These are phyloP conservation scores for Xylaria hypoxylon DNA, from an alignment of 2,329 filamentous ascomycete species.

Conservation along the genomic window DNA sequence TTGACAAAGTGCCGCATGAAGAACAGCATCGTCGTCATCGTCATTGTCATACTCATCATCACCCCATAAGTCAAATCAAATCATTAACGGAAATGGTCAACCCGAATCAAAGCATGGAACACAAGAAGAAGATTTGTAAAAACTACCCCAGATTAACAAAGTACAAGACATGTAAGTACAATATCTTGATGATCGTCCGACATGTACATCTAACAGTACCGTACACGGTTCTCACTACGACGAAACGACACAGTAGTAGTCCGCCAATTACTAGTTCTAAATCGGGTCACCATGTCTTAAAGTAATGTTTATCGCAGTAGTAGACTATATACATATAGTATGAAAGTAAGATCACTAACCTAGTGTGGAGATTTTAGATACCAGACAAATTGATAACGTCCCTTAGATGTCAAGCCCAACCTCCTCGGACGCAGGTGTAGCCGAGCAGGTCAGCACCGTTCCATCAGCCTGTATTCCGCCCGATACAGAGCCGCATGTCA, in stretches of 20 bases:
- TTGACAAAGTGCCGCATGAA: not conserved
- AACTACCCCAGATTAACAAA: not conserved
- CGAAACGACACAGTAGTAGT: not conserved
- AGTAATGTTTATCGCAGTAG: too few relatives aligned
- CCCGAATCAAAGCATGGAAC: not conserved
- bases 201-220: too few relatives aligned
- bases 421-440: constrained; percentile 41
- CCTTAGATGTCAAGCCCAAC: constrained; percentile 37
- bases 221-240: too few relatives aligned
- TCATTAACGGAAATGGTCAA: not conserved
- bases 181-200: not conserved
- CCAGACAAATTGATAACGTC: too few relatives aligned
- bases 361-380: too few relatives aligned
- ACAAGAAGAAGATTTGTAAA: not conserved
- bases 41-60: too few relatives aligned
- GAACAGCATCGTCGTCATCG: not conserved
- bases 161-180: not conserved
- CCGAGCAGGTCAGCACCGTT: constrained; percentile 42
- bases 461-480: constrained; percentile 43
- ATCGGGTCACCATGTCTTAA: not conserved
- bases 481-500: constrained; percentile 41
- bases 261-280: not conserved
- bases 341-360: too few relatives aligned
- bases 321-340: too few relatives aligned
- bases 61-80: not conserved